Conservation (phyloP, 129 eudicot genomes). For the Flaveria sonorensis region DNA sequence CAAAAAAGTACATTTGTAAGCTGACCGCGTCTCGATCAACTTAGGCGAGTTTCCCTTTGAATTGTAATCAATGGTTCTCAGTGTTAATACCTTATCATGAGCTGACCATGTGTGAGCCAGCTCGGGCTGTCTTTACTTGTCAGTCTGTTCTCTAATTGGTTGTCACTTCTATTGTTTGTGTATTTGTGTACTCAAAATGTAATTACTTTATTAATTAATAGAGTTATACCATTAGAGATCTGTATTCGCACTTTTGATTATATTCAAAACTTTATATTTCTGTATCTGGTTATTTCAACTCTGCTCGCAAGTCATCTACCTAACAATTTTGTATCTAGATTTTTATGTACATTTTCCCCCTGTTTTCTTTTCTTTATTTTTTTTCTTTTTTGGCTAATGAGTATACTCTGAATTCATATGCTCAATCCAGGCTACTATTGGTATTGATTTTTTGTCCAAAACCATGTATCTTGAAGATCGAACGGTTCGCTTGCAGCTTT, state of each 20-base stretch:
- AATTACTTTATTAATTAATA: background rate
- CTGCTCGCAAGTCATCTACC: background rate
- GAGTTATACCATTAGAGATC: background rate
- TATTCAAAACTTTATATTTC: background rate
- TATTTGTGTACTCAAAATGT: background rate
- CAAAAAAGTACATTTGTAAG: too few relatives aligned
- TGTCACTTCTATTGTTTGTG: too few relatives aligned
- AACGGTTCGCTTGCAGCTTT: conserved; percentile 81
- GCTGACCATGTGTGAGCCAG: too few relatives aligned
- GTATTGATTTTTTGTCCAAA: conserved; percentile 76
- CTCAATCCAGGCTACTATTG: conserved; percentile 72
- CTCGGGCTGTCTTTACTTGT: too few relatives aligned
- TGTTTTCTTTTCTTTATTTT: background rate
- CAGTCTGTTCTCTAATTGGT: too few relatives aligned
- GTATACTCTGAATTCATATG: conserved; percentile 15
- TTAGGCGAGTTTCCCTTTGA: too few relatives aligned
- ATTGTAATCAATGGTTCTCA: too few relatives aligned
- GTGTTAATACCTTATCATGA: too few relatives aligned
- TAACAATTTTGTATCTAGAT: conserved; percentile 7
- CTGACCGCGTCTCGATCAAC: too few relatives aligned
- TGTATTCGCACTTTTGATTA: background rate
- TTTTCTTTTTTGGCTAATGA: conserved; percentile 13
- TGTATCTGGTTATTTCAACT: background rate
- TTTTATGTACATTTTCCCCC: background rate
- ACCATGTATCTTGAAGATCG: conserved; percentile 97